Conservation (phyloP, 225 moss, liverwort and hornwort genomes). For the Sphagnum tenellum region DNA sequence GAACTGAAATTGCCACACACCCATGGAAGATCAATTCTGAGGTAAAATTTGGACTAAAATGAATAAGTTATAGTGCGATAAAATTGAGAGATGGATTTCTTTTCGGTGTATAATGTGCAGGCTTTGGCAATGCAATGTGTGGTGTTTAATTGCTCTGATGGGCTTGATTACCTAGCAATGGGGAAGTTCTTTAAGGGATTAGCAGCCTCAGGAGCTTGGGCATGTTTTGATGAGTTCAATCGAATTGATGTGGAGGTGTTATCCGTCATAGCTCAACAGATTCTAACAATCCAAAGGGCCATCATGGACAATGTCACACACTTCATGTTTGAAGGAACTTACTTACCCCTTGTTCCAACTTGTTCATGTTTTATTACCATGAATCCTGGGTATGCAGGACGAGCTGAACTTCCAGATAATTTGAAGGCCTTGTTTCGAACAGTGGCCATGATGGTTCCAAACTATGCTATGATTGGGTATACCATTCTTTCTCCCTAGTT, state of each 20-base stretch:
- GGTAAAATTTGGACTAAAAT: too few species aligned
- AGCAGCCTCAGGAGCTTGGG: conserved; percentile 73
- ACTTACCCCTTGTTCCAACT: conserved; percentile 51
- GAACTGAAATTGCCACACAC: too few species aligned
- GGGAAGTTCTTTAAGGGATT: conserved; percentile 79
- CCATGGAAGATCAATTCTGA: too few species aligned
- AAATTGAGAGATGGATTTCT: too few species aligned
- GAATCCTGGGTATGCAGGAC: conserved; percentile 83
- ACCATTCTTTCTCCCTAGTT: too few species aligned
- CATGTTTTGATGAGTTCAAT: conserved; percentile 80
- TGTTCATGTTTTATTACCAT: conserved; percentile 75
- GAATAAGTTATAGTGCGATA: too few species aligned
- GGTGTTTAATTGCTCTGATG: conserved; percentile 79
- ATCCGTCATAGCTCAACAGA: conserved; percentile 78
- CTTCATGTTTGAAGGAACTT: conserved; percentile 74
- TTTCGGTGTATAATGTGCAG: conserved; percentile 13
- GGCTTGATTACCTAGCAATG: conserved; percentile 80
- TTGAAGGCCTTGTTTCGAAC: conserved; percentile 76
- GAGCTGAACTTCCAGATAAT: conserved; percentile 77
- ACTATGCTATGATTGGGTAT: conserved; percentile 88
- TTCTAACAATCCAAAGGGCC: conserved; percentile 71
- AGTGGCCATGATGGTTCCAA: conserved; percentile 88
- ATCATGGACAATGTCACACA: conserved; percentile 51
- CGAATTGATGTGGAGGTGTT: conserved; percentile 73
- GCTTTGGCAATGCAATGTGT: conserved; percentile 90